Conservation (phyloP, 1,139 yeast genomes). For the Arxiozyma bovina region DNA sequence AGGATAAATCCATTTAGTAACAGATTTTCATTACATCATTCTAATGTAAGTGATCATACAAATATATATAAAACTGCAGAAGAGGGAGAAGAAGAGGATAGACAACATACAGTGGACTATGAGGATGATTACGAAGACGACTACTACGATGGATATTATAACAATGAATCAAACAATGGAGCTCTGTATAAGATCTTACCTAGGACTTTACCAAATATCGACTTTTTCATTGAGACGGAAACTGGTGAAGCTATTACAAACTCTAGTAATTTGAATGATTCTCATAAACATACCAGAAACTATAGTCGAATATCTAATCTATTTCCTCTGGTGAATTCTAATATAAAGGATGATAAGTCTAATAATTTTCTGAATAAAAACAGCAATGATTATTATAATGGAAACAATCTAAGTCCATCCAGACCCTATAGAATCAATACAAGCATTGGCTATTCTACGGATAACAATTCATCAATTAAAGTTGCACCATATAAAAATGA, state of each 20-base stretch:
- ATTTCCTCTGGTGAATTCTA: neutral
- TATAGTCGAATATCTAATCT: slow-evolving; percentile 1
- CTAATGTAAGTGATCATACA: neutral
- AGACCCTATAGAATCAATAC: neutral
- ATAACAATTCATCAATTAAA: neutral
- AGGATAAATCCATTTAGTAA: neutral
- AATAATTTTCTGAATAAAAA: neutral
- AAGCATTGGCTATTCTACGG: neutral
- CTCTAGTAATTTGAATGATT: neutral
- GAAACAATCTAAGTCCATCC: neutral
- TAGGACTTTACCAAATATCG: slow-evolving; percentile 10
- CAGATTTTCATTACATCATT: too few relatives aligned
- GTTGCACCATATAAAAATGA: neutral
- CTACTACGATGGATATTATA: slow-evolving; percentile 1
- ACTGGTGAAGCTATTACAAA: neutral
- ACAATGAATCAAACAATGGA: neutral
- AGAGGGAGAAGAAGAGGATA: neutral
- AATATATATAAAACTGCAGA: neutral
- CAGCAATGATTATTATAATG: neutral
- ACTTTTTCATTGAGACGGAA: slow-evolving; percentile 4
- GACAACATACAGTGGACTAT: neutral
- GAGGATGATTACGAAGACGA: slow-evolving; percentile 3
- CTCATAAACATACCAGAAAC: neutral
- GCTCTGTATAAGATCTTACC: slow-evolving; percentile 2
- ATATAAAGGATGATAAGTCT: neutral